A percentile compares a stretch with the other conserved stretches of the same genome.
Evolutionary conservation across 2,329 filamentous ascomycete genomes (phyloP).

Genomic region (Herpomyces periplanetae): DNA sequence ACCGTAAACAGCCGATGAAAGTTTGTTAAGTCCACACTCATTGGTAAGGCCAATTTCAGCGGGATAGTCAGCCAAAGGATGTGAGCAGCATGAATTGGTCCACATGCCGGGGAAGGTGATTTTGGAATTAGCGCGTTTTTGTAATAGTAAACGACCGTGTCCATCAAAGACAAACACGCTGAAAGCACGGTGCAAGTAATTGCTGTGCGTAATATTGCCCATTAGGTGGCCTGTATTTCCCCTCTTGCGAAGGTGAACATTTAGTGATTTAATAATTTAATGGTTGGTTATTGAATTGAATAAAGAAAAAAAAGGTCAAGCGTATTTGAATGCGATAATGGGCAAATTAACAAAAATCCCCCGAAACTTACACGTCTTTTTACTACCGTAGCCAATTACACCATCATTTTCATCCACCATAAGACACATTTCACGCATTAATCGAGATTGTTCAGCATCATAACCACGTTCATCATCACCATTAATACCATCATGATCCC

Average conservation of each 20-base stretch:
- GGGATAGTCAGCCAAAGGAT: too few relatives aligned
- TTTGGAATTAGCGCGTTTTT: constrained; percentile 81
- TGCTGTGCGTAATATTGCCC: constrained; percentile 91
- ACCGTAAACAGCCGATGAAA: constrained; percentile 39
- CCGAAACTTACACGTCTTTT: constrained; percentile 52
- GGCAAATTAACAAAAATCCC: background rate
- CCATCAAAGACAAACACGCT: constrained; percentile 93
- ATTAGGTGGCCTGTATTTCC: constrained; percentile 42
- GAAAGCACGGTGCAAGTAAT: constrained; percentile 80
- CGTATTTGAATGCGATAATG: background rate
- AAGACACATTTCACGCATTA: constrained; percentile 98
- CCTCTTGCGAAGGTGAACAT: constrained; percentile 3
- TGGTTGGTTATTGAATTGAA: constrained; percentile 1
- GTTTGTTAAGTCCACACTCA: constrained; percentile 49
- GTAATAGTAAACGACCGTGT: constrained; percentile 59
- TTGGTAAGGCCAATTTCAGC: constrained; percentile 59
- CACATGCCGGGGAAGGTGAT: constrained; percentile 93
- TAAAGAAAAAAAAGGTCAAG: constrained; percentile 1
- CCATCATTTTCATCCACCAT: constrained; percentile 66
- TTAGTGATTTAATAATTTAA: background rate
- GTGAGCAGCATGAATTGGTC: constrained; percentile 98
- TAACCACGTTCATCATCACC: too few relatives aligned
- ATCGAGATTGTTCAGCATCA: constrained; percentile 78
- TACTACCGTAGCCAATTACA: constrained; percentile 81
- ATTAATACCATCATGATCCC: too few relatives aligned